Evolutionary conservation across 1,284 basidiomycete genomes (phyloP), one percentile per base, ranked within the genome.

Genomic region (Nidula niveotomentosa): DNA sequence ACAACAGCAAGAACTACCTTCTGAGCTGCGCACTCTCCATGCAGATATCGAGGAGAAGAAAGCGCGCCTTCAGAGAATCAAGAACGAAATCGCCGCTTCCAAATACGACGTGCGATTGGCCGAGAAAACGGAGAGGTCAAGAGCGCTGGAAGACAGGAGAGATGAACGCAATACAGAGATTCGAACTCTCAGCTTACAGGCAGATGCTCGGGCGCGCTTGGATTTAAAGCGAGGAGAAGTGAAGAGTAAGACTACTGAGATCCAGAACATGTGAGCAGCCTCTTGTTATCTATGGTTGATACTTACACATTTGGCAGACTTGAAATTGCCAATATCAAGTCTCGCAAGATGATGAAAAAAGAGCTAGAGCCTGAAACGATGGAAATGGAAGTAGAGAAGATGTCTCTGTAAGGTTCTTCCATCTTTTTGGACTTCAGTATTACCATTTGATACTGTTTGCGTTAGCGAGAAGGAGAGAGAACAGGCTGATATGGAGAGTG

Each of bases 201-300:
- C 93, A 0, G 92, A 96, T 58, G 77, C 85, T 1, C 80, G 96
- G 39, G 94, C 95, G 1, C 89, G 87, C 62, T 71, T 98, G 47
- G 84, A 89, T 41, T 69, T 97, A 58, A 93, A 94, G 67, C 78
- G 86, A 56, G 76, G 75, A 0, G 92, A 95, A 59, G 67, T 86
- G 36, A 81, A 79, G 64, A 79, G 76, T 53, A 94, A 91, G 72
- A 74, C 75, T 17, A 73, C 73, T 13, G 88, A 93, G 45, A 76
- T 93, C 12, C 74, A 82, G 55, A 85, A 80, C 51, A 84, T 79
- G 93, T 94, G 58, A 53, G 87, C 78, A 10, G 13, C 13, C 41
- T 45, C 48, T 39, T 3, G 23, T 52, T 33, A 52, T 8, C 13
- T 47, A n/a, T 36, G 53, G 49, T 48, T 47, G 36, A 56, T 50